phyloP scores from a whole-genome alignment of 2,329 filamentous ascomycete genomes.

The Fusarium sp. region DNA sequence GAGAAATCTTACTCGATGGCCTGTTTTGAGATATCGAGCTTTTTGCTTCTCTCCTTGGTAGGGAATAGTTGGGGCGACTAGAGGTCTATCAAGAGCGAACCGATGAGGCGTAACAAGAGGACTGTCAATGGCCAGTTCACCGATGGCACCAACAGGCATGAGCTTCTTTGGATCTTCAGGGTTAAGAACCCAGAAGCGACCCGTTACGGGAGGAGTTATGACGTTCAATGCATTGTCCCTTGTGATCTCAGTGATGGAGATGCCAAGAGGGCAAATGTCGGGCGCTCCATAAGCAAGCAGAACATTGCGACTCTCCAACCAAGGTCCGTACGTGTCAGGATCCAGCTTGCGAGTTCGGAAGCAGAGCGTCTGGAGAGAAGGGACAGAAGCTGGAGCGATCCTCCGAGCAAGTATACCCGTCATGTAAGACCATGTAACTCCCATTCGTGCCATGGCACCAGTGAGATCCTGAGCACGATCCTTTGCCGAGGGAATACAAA shows the following conservation, averaged over 20 bases:
- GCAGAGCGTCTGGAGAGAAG: constrained; percentile 54
- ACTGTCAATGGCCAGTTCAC: constrained; percentile 70
- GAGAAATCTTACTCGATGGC: constrained; percentile 61
- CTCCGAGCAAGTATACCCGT: constrained; percentile 68
- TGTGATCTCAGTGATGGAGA: constrained; percentile 58
- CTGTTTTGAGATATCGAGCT: constrained; percentile 60
- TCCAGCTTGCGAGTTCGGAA: constrained; percentile 63
- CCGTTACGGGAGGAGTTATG: constrained; percentile 60
- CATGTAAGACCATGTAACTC: constrained; percentile 64
- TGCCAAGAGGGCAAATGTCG: constrained; percentile 62
- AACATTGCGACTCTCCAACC: constrained; percentile 57
- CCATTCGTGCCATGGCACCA: constrained; percentile 60
- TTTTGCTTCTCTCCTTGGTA: constrained; percentile 38
- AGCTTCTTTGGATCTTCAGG: constrained; percentile 61
- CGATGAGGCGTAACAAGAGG: constrained; percentile 49
- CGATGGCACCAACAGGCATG: constrained; percentile 64
- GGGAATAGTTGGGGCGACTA: constrained; percentile 37
- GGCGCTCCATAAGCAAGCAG: constrained; percentile 63
- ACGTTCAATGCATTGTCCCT: constrained; percentile 51
- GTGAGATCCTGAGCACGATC: constrained; percentile 62
- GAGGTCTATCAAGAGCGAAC: constrained; percentile 45
- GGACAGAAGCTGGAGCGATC: constrained; percentile 50
- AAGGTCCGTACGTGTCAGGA: constrained; percentile 58
- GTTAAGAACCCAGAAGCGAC: constrained; percentile 64
- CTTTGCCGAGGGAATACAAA: constrained; percentile 65